Evolutionary conservation across 176 grass and related monocot species (phyloP).

Genomic region (Luzula sylvatica): DNA sequence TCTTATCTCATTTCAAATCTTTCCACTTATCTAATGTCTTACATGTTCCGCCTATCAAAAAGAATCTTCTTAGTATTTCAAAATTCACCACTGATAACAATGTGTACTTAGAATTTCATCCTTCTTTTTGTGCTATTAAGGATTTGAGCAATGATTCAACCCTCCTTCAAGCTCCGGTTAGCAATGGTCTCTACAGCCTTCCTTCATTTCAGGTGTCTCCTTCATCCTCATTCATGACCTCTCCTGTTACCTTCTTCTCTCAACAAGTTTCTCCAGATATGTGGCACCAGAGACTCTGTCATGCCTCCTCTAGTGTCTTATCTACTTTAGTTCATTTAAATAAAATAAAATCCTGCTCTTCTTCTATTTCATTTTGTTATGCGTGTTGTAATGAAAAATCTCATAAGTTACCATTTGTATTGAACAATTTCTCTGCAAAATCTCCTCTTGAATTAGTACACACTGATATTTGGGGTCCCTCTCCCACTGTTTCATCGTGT

Average conservation of each 20-base stretch:
- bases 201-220: neutral
- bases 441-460: neutral
- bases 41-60: neutral
- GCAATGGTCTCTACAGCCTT: no score
- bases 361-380: neutral
- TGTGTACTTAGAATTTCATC: neutral
- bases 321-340: neutral
- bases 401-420: no score
- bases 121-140: neutral
- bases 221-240: neutral
- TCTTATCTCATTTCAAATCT: no score
- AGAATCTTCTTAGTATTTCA: neutral
- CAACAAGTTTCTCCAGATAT: neutral
- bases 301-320: neutral
- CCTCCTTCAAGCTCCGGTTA: no score
- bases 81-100: neutral
- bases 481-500: neutral
- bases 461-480: neutral
- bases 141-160: neutral
- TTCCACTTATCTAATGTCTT: neutral
- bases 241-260: neutral
- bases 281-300: neutral
- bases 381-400: no score
- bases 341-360: neutral
- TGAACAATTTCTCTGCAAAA: neutral